Base-by-base conservation (phyloP, 2,329 filamentous ascomycete genomes). In the Penicillium sp. region DNA sequence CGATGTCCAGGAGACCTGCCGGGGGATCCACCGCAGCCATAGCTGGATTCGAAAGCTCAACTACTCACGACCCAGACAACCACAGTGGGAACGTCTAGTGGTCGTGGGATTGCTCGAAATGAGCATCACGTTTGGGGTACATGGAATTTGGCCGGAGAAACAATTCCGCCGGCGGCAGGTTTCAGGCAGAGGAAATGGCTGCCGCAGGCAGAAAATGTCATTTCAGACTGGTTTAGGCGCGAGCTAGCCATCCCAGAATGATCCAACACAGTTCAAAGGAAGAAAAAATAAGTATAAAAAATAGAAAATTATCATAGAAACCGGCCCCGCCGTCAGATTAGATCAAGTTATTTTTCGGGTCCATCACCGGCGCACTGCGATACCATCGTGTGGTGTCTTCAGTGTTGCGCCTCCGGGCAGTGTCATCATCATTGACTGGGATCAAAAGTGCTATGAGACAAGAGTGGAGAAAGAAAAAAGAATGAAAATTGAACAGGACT, bases 291-390 rank as follows among this genome's bases (percentile, higher is more conserved):
- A n/a, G n/a, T n/a, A n/a, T n/a, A n/a, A n/a, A n/a, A n/a, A 27
- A n/a, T 27, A 6, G 4, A 27, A 4, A 40, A 16, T 13, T 21
- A 32, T 19, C n/a, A 27, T 28, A 23, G 15, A 1, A n/a, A 7
- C 14, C 23, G 26, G 20, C 3, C 16, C 13, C 16, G 54, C 56
- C 57, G 53, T 78, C 76, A 76, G 76, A 79, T 78, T 78, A 79
- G 76, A 79, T 79, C 76, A 79, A 79, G 76, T 78, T 65, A 72
- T 72, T 65, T 67, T 42, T 47, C n/a, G 36, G 37, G 52, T 55
- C 74, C 69, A 53, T 74, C 74, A 77, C 56, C 53, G 68, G 60
- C 53, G 51, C 31, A 34, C 47, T 32, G 51, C 51, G 43, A 53
- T 48, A 51, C 50, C 52, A 46, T 45, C 37, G 25, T 18, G 48